Conservation (phyloP, 176 grass and related monocot species). For the Avena sativa region DNA sequence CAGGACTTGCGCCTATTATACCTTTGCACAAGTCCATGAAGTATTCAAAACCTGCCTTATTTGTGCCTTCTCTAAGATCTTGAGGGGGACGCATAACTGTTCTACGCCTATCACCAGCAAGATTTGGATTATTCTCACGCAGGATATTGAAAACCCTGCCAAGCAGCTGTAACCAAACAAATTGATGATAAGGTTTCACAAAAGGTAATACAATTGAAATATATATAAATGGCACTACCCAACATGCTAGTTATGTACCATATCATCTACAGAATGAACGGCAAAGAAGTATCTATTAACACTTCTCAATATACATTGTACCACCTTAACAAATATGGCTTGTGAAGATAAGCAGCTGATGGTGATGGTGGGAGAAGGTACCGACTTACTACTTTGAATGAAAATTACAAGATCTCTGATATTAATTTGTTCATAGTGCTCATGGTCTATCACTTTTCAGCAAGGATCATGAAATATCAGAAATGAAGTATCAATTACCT, state of each 20-base stretch:
- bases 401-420: neutral
- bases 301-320: slow-evolving; percentile 4
- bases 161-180: slow-evolving; percentile 61
- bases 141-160: slow-evolving; percentile 98
- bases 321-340: neutral
- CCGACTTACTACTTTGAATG: neutral
- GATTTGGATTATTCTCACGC: slow-evolving; percentile 97
- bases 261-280: neutral
- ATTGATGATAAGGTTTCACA: slow-evolving; percentile 32
- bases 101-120: slow-evolving; percentile 94
- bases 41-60: slow-evolving; percentile 98
- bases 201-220: slow-evolving; percentile 22
- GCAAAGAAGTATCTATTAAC: neutral
- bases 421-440: neutral
- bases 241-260: neutral
- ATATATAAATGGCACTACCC: neutral
- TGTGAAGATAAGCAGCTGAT: neutral
- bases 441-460: neutral
- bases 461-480: neutral
- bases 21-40: slow-evolving; percentile 79
- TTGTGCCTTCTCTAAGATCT: slow-evolving; percentile 98
- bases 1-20: too few relatives aligned
- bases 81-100: slow-evolving; percentile 99
- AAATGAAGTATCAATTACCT: slow-evolving; percentile 54
- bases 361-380: neutral